Evolutionary conservation across 1,139 yeast genomes (phyloP), one percentile per base, ranked within the genome.

Genomic region (Blastobotrys malaysiensis): DNA sequence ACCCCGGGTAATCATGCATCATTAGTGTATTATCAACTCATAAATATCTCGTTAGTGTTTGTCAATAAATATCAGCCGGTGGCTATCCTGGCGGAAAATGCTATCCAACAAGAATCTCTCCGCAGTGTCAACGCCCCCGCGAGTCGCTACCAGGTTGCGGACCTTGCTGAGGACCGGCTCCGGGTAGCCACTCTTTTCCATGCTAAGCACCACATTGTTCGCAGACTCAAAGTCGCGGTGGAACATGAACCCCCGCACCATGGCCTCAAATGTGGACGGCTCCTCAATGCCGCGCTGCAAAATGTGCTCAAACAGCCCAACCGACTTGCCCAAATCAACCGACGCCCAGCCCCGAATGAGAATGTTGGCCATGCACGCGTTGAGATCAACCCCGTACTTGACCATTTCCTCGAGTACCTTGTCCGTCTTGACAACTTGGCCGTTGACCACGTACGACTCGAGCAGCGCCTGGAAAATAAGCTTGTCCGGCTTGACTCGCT

Each of bases 271-370:
- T 1, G 74, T 64, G 4, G 73, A 68, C 1, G 75, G 74, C 59
- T 71, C 76, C 3, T 71, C 69, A 45, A 62, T 57, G 21, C 62
- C 61, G 20, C 58, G 53, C 13, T 60, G 49, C 49, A 67, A 53
- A 31, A 65, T 60, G 45, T 63, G 60, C 49, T 71, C 69, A 57
- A 73, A 73, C 50, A 71, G 57, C 9, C 65, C 68, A 9, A 69
- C 63, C 3, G 73, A 63, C 52, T 65, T 67, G 16, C 61, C 61
- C 22, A 71, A 49, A 55, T 68, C 65, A n/a, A 60, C 61, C 0
- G 64, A 57, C 5, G 73, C 72, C 73, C 74, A 73, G 21, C 74
- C 76, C 36, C 72, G 59, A 39, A 73, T 71, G 13, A 73, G 60
- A 18, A 67, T 59, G 53, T 70, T 68, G 51, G 71, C 71, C 67